Evolutionary conservation across 345 rosid species (phyloP), one percentile per base, ranked within the genome.

Genomic region (Combretum micranthum): DNA sequence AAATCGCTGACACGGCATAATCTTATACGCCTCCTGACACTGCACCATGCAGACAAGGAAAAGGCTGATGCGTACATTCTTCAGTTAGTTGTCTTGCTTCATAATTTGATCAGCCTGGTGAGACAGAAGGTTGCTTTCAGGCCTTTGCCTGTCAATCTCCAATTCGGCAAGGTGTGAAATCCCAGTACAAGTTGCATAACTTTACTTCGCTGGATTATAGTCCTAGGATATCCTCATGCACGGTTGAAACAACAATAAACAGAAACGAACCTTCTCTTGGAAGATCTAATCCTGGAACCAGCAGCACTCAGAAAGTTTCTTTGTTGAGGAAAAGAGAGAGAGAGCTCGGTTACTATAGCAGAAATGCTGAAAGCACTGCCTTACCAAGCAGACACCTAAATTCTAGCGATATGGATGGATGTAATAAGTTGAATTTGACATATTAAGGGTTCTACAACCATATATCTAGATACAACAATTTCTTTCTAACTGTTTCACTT

Each of bases 1-100:
- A 89, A 84, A 69, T 72, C 87, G 42, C 57, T 79, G 26, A 74
- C 91, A 50, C 86, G 79, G 68, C 65, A 64, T 0, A 87, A 85
- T 67, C 76, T 83, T 57, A 79, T 90, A 51, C 82, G 87, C 69
- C 88, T 93, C 10, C 95, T 85, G 68, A 93, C 97, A 4, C 81
- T 93, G 50, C 86, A 93, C 76, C 96, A 93, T 59, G 97, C 97
- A 4, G 97, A 90, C 63, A 90, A 83, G 77, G 88, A 82, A 61
- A 93, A 81, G 77, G 78, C 85, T 0, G 96, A 93, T 66, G 61
- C 55, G 18, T 85, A 75, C 70, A 83, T 93, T 72, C 82, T 93
- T 44, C 95, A 90, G 44, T 64, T 80, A 32, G 75, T 80, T 52
- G 83, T 81, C 20, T 81, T 86, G 97, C 95, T 93, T 25, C 97